These are phyloP conservation scores for Neoboletus subvelutipes DNA, from an alignment of 768 basidiomycete species.

Conservation along the genomic window DNA sequence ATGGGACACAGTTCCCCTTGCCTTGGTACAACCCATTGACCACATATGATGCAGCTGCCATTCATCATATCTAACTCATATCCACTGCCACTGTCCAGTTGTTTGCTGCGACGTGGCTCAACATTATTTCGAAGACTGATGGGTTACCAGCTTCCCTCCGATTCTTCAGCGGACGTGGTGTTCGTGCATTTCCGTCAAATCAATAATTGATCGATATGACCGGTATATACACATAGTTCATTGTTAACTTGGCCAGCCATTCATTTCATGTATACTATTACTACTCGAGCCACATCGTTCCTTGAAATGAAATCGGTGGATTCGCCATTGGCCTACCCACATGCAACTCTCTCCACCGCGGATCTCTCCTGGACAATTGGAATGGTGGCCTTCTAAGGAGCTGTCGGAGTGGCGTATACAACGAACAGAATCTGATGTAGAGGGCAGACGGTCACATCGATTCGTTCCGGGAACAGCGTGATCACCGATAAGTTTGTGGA, in stretches of 20 bases:
- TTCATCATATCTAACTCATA: background rate
- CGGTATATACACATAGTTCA: constrained; percentile 3
- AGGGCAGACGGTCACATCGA: background rate
- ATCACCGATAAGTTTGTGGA: background rate
- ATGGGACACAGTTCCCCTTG: background rate
- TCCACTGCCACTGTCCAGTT: background rate
- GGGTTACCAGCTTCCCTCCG: background rate
- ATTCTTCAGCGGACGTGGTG: background rate
- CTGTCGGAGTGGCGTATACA: constrained; percentile 1
- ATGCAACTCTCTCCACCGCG: constrained; percentile 3
- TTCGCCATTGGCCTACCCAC: constrained; percentile 5
- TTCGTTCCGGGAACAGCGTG: constrained; percentile 1
- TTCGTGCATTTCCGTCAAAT: constrained; percentile 5
- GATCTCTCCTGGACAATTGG: constrained; percentile 3
- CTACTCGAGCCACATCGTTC: background rate
- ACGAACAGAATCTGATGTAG: background rate
- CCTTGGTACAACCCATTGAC: background rate
- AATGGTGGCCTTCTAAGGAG: background rate
- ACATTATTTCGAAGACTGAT: background rate
- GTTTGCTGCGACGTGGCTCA: background rate
- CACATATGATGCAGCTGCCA: background rate
- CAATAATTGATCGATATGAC: constrained; percentile 4
- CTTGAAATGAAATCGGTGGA: constrained; percentile 8
- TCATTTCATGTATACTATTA: background rate
- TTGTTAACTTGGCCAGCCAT: background rate